A percentile compares a stretch with the other conserved stretches of the same genome.
phyloP scores from a whole-genome alignment of 805 yeast species.

The baker's yeast (Saccharomyces cerevisiae) region DNA sequence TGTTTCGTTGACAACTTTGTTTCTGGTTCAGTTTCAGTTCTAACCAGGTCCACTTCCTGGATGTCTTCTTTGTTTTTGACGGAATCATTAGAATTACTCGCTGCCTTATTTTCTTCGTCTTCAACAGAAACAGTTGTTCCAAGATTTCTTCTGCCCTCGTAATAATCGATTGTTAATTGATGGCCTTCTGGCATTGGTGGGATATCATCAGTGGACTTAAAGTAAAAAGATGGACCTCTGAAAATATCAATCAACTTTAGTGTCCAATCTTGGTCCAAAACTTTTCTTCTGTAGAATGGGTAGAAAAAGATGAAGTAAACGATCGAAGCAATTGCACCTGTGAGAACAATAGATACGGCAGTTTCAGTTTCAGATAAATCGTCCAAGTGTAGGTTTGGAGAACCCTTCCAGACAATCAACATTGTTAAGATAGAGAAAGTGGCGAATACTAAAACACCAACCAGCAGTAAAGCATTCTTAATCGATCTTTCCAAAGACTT shows the following conservation, averaged over 20 bases:
- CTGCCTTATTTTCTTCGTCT: slow-evolving; percentile 7
- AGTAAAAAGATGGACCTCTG: slow-evolving; percentile 48
- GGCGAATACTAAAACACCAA: slow-evolving; percentile 53
- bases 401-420: slow-evolving; percentile 76
- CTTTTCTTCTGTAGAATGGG: slow-evolving; percentile 56
- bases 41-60: slow-evolving; percentile 15
- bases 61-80: slow-evolving; percentile 16
- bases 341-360: slow-evolving; percentile 55
- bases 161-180: slow-evolving; percentile 52
- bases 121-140: slow-evolving; percentile 7
- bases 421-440: slow-evolving; percentile 60
- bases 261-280: slow-evolving; percentile 60
- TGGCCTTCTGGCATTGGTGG: slow-evolving; percentile 62
- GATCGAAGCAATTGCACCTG: slow-evolving; percentile 47
- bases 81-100: slow-evolving; percentile 6
- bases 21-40: slow-evolving; percentile 9
- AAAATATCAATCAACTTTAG: slow-evolving; percentile 47
- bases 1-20: slow-evolving; percentile 31
- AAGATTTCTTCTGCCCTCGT: slow-evolving; percentile 46
- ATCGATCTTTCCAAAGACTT: slow-evolving; percentile 35
- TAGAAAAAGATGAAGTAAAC: slow-evolving; percentile 46
- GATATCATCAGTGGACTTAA: slow-evolving; percentile 47
- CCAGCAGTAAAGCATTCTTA: slow-evolving; percentile 48
- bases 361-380: slow-evolving; percentile 45
- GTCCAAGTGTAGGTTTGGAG: slow-evolving; percentile 55